These are phyloP conservation scores for Platanthera guangdongensis DNA, from an alignment of 106 monocot species.

Conservation along the genomic window DNA sequence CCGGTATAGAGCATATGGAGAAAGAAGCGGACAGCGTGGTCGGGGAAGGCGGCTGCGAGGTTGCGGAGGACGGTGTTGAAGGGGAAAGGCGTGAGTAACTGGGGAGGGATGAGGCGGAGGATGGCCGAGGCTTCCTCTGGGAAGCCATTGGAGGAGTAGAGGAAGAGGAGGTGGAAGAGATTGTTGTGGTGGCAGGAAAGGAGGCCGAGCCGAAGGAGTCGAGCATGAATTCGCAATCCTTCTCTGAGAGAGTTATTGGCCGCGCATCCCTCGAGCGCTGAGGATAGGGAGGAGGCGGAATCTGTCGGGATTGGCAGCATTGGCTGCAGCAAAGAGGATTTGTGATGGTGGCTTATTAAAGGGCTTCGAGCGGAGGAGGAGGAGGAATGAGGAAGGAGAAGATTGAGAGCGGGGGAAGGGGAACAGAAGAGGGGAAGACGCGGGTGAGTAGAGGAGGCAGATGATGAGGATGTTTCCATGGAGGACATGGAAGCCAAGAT, in stretches of 20 bases:
- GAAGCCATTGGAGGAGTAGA: constrained; percentile 12
- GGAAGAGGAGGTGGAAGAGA: constrained; percentile 16
- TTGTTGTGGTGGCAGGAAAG: not conserved
- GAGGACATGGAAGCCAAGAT: not conserved
- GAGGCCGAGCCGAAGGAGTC: constrained; percentile 18
- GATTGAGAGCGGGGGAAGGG: not conserved
- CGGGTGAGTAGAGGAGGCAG: not conserved
- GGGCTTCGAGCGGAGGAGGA: not conserved
- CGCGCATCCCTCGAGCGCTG: constrained; percentile 1
- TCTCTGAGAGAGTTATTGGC: constrained; percentile 9
- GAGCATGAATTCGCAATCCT: constrained; percentile 18
- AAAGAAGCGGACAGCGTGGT: constrained; percentile 20
- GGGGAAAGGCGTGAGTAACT: constrained; percentile 7
- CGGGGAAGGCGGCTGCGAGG: constrained; percentile 19
- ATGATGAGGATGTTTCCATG: not conserved
- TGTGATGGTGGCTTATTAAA: not conserved
- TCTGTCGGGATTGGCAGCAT: constrained; percentile 6
- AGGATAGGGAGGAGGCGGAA: constrained; percentile 3
- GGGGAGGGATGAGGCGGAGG: constrained; percentile 13
- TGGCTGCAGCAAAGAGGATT: not conserved
- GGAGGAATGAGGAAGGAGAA: not conserved
- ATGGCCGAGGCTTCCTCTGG: constrained; percentile 9
- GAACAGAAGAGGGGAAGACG: not conserved
- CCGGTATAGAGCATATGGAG: constrained; percentile 14
- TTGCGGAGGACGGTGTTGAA: constrained; percentile 44